Percentiles rank a stretch among this genome's conserved stretches.
phyloP scores from a whole-genome alignment of 192 early-diverging fungal species.

The Physocladia obscura region DNA sequence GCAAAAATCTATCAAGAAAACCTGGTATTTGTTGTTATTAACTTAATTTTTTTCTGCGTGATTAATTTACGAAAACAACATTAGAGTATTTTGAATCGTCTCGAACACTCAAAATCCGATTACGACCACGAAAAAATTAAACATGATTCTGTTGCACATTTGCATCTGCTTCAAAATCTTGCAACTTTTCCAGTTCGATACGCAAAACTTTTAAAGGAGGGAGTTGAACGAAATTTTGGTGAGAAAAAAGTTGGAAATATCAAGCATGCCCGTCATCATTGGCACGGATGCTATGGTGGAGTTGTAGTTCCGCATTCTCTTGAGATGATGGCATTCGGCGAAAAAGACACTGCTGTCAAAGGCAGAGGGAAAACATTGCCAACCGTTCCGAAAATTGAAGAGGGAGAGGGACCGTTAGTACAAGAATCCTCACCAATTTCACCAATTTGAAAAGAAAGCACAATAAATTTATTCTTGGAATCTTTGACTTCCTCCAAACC shows the following conservation, averaged over 20 bases:
- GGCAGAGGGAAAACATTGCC: too few species aligned
- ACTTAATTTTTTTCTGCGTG: background rate
- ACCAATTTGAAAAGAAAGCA: background rate
- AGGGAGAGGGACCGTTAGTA: background rate
- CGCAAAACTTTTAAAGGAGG: background rate
- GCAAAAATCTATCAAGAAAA: slow-evolving; percentile 8
- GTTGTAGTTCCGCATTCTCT: background rate
- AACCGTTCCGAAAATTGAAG: background rate
- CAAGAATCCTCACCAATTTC: background rate
- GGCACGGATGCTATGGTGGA: slow-evolving; percentile 6
- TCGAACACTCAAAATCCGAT: slow-evolving; percentile 2
- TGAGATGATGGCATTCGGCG: background rate
- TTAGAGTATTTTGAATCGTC: background rate
- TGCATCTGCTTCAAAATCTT: background rate
- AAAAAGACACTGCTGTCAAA: background rate
- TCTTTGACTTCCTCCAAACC: too few species aligned
- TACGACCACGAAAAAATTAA: slow-evolving; percentile 1
- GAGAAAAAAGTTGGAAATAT: too few species aligned
- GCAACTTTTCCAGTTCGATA: background rate
- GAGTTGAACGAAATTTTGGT: background rate
- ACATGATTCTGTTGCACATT: background rate
- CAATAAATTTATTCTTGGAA: too few species aligned
- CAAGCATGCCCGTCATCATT: slow-evolving; percentile 7
- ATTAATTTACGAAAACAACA: too few species aligned
- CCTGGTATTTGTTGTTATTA: background rate